A percentile compares a stretch with the other conserved stretches of the same genome.
Conservation (phyloP, 1,284 basidiomycete species). For the Cerioporus squamosus region DNA sequence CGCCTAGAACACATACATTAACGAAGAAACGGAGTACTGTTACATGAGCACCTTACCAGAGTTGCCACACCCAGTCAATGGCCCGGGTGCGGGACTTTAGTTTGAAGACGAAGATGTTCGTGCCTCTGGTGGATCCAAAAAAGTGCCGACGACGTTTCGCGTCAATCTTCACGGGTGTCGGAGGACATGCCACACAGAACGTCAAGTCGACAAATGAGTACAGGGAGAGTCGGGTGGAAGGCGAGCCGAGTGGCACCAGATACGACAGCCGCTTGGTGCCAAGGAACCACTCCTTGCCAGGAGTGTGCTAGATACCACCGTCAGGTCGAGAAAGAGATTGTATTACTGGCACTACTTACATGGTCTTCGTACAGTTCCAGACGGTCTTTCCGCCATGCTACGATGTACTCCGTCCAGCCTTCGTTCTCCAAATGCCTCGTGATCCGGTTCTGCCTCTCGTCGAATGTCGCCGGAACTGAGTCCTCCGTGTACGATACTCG, state of each 20-base stretch:
- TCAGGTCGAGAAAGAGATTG: background rate
- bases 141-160: conserved; percentile 49
- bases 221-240: conserved; percentile 68
- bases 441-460: conserved; percentile 68
- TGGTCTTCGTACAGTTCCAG: conserved; percentile 84
- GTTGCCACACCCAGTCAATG: conserved; percentile 83
- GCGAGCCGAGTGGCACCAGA: conserved; percentile 65
- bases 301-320: conserved; percentile 49
- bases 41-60: conserved; percentile 59
- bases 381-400: conserved; percentile 74
- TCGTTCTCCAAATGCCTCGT: conserved; percentile 66
- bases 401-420: conserved; percentile 79
- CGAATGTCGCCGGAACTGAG: conserved; percentile 57
- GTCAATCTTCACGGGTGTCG: conserved; percentile 47
- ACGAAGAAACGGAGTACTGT: background rate
- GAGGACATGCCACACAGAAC: conserved; percentile 75
- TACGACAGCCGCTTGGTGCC: conserved; percentile 74
- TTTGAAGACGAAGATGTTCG: conserved; percentile 82
- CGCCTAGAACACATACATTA: conserved; percentile 49
- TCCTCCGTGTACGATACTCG: conserved; percentile 68
- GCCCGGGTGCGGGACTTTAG: conserved; percentile 71
- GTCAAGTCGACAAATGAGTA: conserved; percentile 84
- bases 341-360: conserved; percentile 45
- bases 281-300: conserved; percentile 62
- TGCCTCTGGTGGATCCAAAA: conserved; percentile 59